These are phyloP conservation scores for Kalmusia sp. DNA, from an alignment of 2,329 filamentous ascomycete species.

Conservation along the genomic window DNA sequence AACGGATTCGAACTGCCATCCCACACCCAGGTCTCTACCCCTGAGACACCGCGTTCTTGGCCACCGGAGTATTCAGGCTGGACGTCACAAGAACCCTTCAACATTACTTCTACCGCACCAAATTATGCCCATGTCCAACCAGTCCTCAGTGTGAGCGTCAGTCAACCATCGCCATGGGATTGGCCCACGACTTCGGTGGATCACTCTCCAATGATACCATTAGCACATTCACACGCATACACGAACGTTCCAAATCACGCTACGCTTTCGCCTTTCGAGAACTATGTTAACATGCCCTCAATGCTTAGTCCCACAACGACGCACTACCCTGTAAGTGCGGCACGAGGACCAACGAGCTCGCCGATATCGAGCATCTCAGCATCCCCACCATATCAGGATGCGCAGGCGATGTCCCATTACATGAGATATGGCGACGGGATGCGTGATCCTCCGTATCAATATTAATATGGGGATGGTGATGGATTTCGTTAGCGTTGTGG, in stretches of 20 bases:
- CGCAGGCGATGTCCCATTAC: slow-evolving; percentile 16
- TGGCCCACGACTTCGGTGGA: slow-evolving; percentile 26
- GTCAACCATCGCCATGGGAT: slow-evolving; percentile 23
- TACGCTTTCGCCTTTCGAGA: slow-evolving; percentile 16
- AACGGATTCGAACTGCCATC: slow-evolving; percentile 25
- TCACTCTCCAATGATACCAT: slow-evolving; percentile 23
- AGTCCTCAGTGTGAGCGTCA: slow-evolving; percentile 11
- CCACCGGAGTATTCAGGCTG: slow-evolving; percentile 30
- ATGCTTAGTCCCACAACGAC: slow-evolving; percentile 19
- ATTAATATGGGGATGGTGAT: slow-evolving; percentile 17
- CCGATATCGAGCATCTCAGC: slow-evolving; percentile 18
- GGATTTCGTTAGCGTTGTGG: slow-evolving; percentile 11
- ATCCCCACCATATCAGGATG: slow-evolving; percentile 26
- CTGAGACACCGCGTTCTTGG: slow-evolving; percentile 30
- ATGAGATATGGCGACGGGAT: slow-evolving; percentile 19
- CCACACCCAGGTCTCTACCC: slow-evolving; percentile 24
- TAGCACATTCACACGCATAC: slow-evolving; percentile 19
- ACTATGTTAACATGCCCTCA: slow-evolving; percentile 22
- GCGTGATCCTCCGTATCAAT: slow-evolving; percentile 24
- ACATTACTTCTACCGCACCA: slow-evolving; percentile 14
- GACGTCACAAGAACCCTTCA: slow-evolving; percentile 31
- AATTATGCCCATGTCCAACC: slow-evolving; percentile 22
- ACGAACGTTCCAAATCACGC: slow-evolving; percentile 8
- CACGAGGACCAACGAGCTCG: slow-evolving; percentile 15
- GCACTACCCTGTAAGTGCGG: slow-evolving; percentile 21